A percentile compares a stretch with the other conserved stretches of the same genome.
These are phyloP conservation scores for Scheffersomyces lignosus DNA, from an alignment of 805 yeast species.

Conservation along the genomic window DNA sequence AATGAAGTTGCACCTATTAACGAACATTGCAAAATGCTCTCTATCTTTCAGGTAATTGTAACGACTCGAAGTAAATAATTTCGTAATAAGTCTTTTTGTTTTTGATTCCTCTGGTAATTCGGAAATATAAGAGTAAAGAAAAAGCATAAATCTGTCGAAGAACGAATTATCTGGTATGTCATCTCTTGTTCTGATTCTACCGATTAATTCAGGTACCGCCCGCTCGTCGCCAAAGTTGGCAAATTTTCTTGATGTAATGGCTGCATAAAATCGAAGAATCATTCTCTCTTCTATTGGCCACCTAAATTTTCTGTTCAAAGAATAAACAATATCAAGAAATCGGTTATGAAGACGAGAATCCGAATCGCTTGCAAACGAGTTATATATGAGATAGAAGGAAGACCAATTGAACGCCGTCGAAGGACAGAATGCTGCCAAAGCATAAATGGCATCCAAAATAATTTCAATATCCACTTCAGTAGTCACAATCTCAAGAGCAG, in stretches of 20 bases:
- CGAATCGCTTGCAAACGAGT: constrained; percentile 9
- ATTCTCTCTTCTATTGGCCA: constrained; percentile 39
- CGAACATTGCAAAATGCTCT: constrained; percentile 29
- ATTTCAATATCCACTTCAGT: constrained; percentile 7
- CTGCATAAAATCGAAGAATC: constrained; percentile 27
- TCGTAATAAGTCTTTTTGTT: constrained; percentile 31
- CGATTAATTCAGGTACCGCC: constrained; percentile 21
- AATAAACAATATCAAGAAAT: constrained; percentile 28
- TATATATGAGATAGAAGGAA: constrained; percentile 22
- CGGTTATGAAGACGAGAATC: constrained; percentile 20
- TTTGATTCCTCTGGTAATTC: constrained; percentile 19
- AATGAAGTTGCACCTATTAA: constrained; percentile 38
- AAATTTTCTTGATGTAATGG: constrained; percentile 32
- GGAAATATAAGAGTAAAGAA: constrained; percentile 34
- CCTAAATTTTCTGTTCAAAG: constrained; percentile 20
- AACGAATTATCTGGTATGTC: constrained; percentile 29
- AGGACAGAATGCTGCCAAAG: constrained; percentile 15
- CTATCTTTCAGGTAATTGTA: constrained; percentile 28
- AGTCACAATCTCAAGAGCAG: constrained; percentile 14
- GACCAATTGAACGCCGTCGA: constrained; percentile 21
- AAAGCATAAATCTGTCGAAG: constrained; percentile 37
- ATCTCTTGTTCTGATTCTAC: constrained; percentile 19
- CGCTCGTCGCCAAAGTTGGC: constrained; percentile 38
- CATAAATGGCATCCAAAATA: constrained; percentile 17
- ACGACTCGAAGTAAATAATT: constrained; percentile 39